Evolutionary conservation across 192 early-diverging fungal species (phyloP).

Genomic region (Backusella westeae): DNA sequence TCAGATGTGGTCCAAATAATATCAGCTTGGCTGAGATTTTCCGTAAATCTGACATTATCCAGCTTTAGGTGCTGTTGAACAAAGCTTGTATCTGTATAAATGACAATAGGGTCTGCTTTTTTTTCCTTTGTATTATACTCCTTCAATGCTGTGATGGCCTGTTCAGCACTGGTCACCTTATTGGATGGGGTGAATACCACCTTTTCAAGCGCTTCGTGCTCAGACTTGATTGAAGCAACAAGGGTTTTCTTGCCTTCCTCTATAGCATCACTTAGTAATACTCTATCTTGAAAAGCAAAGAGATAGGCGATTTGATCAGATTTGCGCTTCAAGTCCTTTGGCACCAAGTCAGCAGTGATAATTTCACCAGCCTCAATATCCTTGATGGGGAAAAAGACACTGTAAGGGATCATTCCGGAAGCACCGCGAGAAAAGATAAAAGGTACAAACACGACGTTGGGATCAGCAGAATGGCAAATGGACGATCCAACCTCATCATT

Average conservation of each 20-base stretch:
- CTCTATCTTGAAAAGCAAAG: slow-evolving; percentile 39
- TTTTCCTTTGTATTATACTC: slow-evolving; percentile 5
- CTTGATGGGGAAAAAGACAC: slow-evolving; percentile 62
- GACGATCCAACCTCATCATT: slow-evolving; percentile 54
- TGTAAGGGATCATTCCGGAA: slow-evolving; percentile 56
- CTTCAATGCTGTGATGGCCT: slow-evolving; percentile 4
- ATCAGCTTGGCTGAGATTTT: slow-evolving; percentile 37
- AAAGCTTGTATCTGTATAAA: slow-evolving; percentile 44
- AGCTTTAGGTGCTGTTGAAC: slow-evolving; percentile 42
- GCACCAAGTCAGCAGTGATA: slow-evolving; percentile 59
- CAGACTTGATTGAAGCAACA: neutral
- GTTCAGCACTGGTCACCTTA: neutral
- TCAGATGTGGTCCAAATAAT: slow-evolving; percentile 44
- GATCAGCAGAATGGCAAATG: slow-evolving; percentile 55
- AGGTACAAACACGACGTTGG: slow-evolving; percentile 61
- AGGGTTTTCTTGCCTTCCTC: neutral
- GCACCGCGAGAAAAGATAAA: slow-evolving; percentile 57
- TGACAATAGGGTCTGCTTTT: neutral
- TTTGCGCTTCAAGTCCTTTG: slow-evolving; percentile 49
- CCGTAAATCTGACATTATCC: slow-evolving; percentile 33
- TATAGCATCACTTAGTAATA: slow-evolving; percentile 23
- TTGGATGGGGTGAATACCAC: neutral
- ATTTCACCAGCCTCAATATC: slow-evolving; percentile 47
- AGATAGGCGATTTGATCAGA: slow-evolving; percentile 53
- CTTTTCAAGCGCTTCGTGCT: neutral